Evolutionary conservation across 2,329 filamentous ascomycete genomes (phyloP).

Genomic region (Ascocoryne sarcoides): DNA sequence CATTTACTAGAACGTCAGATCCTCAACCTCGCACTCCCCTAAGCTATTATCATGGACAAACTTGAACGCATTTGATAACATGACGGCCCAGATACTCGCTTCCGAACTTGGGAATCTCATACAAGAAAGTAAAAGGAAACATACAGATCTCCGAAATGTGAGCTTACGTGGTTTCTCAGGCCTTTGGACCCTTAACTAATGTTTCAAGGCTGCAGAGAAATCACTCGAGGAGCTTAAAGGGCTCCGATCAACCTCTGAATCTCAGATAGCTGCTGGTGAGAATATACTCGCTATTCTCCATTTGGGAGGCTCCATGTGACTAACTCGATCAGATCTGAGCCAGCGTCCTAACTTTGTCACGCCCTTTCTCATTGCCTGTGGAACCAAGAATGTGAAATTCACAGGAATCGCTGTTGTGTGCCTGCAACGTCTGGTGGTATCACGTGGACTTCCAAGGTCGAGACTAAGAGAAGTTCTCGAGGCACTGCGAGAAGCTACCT

Average conservation of each 20-base stretch:
- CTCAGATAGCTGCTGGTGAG: constrained; percentile 34
- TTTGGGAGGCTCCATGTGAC: neutral
- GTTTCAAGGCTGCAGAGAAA: constrained; percentile 73
- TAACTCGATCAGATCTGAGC: constrained; percentile 57
- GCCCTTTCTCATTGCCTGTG: constrained; percentile 88
- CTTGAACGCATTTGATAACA: constrained; percentile 31
- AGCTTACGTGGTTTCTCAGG: constrained; percentile 22
- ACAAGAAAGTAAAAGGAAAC: constrained; percentile 92
- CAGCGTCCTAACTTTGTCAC: constrained; percentile 78
- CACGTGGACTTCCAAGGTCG: constrained; percentile 67
- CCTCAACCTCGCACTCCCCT: neutral
- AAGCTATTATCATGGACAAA: constrained; percentile 14
- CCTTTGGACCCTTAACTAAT: constrained; percentile 14
- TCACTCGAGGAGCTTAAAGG: constrained; percentile 82
- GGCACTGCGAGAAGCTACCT: constrained; percentile 77
- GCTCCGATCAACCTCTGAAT: constrained; percentile 65
- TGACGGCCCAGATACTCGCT: constrained; percentile 85
- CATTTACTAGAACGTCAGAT: neutral
- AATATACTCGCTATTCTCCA: constrained; percentile 4
- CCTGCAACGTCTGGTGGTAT: constrained; percentile 79
- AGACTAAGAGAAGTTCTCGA: constrained; percentile 81
- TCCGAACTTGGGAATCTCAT: constrained; percentile 85
- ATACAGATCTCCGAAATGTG: constrained; percentile 79
- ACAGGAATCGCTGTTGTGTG: constrained; percentile 81
- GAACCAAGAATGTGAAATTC: constrained; percentile 83